Base-by-base conservation (phyloP, 1,284 basidiomycete genomes). In the Apiotrichum siamense region DNA sequence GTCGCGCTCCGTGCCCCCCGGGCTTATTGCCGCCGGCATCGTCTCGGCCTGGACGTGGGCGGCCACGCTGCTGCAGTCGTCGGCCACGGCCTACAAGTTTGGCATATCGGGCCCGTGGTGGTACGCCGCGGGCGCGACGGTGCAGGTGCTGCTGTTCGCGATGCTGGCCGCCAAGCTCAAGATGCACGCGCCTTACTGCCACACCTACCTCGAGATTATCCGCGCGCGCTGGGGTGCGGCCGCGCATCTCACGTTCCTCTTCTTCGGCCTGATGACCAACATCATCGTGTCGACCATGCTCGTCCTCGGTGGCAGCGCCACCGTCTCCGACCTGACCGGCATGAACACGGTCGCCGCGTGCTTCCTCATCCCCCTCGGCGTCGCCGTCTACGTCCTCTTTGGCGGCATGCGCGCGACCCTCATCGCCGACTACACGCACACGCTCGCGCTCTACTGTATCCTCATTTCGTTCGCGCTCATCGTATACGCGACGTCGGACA, bases 21-120 rank as follows among this genome's bases (percentile, higher is more conserved):
- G 89, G 7, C 77, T 96, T 37, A 91, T 94, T 52, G 91, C 90
- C 0, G 82, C 87, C 11, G 90, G 89, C 7, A 91, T 94, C 56
- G 88, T 93, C 27, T 56, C 59, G 2, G 73, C 72, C 0, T 76
- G 75, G 75, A 90, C 88, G 18, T 90, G 72, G 71, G 68, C 72
- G 4, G 72, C 76, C 0, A 79, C 76, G 0, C 63, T 78, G 0
- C 66, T 78, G 11, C 7, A 78, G 50, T 72, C 65, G 3, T 65
- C 66, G 17, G 70, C 76, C 0, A 66, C 62, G 1, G 62, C 62
- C 50, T 64, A 92, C 72, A 85, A 85, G 67, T 88, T 84, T 62
- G 89, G 89, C 54, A 80, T 82, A 70, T 80, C 77, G 20, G 85
- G 84, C 12, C 69, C 67, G 13, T 72, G 65, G 49, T 58, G 56